These are phyloP conservation scores for Symmetrospora coprosmae DNA, from an alignment of 768 basidiomycete genomes.

Conservation along the genomic window DNA sequence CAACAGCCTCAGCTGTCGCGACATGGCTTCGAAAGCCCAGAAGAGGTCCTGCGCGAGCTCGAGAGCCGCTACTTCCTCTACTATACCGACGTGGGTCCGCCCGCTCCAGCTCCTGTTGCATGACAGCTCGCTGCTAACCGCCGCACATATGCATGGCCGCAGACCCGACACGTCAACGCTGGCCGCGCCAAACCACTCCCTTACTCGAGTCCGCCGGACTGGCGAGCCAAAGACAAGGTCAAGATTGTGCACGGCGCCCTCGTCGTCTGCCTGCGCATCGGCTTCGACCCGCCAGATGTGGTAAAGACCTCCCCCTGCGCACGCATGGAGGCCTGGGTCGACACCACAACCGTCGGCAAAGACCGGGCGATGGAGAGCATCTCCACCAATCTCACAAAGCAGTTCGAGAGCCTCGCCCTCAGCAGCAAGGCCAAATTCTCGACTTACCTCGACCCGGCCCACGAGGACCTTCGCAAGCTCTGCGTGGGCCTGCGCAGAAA, in stretches of 20 bases:
- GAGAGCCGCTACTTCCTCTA: slow-evolving; percentile 33
- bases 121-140: not conserved
- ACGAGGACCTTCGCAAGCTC: slow-evolving; percentile 80
- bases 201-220: slow-evolving; percentile 41
- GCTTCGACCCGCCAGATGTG: slow-evolving; percentile 91
- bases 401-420: slow-evolving; percentile 86
- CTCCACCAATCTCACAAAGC: slow-evolving; percentile 78
- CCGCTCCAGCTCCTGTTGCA: not conserved
- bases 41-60: slow-evolving; percentile 19
- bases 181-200: slow-evolving; percentile 27
- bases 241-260: slow-evolving; percentile 73
- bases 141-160: not conserved
- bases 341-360: slow-evolving; percentile 67
- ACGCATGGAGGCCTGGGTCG: slow-evolving; percentile 90
- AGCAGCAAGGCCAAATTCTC: slow-evolving; percentile 50
- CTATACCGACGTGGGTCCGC: slow-evolving; percentile 28
- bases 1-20: not conserved
- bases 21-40: slow-evolving; percentile 11
- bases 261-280: slow-evolving; percentile 78
- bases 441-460: slow-evolving; percentile 61
- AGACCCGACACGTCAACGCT: slow-evolving; percentile 26
- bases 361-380: slow-evolving; percentile 88
- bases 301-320: slow-evolving; percentile 96
- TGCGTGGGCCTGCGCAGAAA: slow-evolving; percentile 68
- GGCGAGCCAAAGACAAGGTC: slow-evolving; percentile 91